These are phyloP conservation scores for Lactarius psammicola DNA, from an alignment of 768 basidiomycete species.

Conservation along the genomic window DNA sequence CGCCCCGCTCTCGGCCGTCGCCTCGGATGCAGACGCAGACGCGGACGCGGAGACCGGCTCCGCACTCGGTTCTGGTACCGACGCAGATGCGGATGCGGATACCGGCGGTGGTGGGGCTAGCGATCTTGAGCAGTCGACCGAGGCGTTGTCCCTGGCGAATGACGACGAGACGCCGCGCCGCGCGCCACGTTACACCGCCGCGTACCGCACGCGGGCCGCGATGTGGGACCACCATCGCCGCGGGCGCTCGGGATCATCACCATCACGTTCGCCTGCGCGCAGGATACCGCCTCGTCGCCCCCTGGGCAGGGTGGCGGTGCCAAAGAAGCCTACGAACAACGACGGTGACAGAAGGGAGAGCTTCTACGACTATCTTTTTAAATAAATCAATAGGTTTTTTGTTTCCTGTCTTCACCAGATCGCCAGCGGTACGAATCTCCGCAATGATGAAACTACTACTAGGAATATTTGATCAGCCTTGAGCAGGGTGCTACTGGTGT, in stretches of 20 bases:
- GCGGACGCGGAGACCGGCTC: constrained; percentile 31
- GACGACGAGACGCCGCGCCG: constrained; percentile 30
- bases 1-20: constrained; percentile 31
- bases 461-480: not conserved
- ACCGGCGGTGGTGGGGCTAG: constrained; percentile 2
- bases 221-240: constrained; percentile 27
- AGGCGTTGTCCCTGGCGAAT: constrained; percentile 39
- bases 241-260: constrained; percentile 48
- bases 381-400: not conserved
- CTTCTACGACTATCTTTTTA: constrained; percentile 28
- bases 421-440: not conserved
- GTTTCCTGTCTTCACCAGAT: not conserved
- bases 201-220: constrained; percentile 36
- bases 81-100: constrained; percentile 30
- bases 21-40: constrained; percentile 37
- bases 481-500: not conserved
- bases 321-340: not conserved
- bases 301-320: constrained; percentile 27
- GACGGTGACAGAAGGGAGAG: constrained; percentile 2
- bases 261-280: constrained; percentile 54
- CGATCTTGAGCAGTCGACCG: constrained; percentile 22
- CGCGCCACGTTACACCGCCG: constrained; percentile 28
- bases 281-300: constrained; percentile 29
- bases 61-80: not conserved
- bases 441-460: not conserved